Evolutionary conservation across 305 asterid genomes (phyloP), one percentile per base, ranked within the genome.

Genomic region (Solanum chacoense): DNA sequence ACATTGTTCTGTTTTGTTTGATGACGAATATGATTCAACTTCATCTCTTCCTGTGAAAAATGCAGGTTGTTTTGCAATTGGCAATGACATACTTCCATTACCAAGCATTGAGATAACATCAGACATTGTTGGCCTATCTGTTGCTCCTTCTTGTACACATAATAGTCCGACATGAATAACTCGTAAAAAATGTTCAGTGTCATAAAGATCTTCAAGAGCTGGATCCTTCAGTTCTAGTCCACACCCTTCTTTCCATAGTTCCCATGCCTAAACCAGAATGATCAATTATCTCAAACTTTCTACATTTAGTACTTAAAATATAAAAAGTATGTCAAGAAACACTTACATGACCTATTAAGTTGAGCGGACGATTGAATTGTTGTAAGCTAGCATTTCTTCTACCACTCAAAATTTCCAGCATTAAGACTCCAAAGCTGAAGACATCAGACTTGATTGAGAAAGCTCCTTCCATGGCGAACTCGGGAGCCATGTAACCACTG

Each of bases 401-500:
- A 74, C 96, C 98, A 35, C 92, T 93, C 80, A 93, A 92, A 86
- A 93, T 93, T 90, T 94, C 95, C 4, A 94, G 91, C 3, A 93
- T 45, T 88, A 94, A 29, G 72, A 95, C 93, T 9, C 95, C 98
- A 38, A 94, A 94, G 34, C 96, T 94, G 72, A 92, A 94, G 37
- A 95, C 91, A 34, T 94, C 96, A 9, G 98, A 95, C 90, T 95
- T 94, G 11, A 77, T 87, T 0, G 96, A 95, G 90, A 94, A 94
- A 26, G 90, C 93, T 4, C 96, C 98, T 71, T 93, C 93, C 95
- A 93, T 93, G 7, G 94, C 96, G 14, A 93, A 94, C 90, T 95
- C 96, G 0, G 95, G 95, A 11, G 97, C 93, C 95, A 95, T 95
- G 91, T 94, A 94, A 28, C 98, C 94, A 79, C 98, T 95, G 85